Base-by-base conservation (phyloP, 305 asterid genomes). In the Fraxinus baroniana region DNA sequence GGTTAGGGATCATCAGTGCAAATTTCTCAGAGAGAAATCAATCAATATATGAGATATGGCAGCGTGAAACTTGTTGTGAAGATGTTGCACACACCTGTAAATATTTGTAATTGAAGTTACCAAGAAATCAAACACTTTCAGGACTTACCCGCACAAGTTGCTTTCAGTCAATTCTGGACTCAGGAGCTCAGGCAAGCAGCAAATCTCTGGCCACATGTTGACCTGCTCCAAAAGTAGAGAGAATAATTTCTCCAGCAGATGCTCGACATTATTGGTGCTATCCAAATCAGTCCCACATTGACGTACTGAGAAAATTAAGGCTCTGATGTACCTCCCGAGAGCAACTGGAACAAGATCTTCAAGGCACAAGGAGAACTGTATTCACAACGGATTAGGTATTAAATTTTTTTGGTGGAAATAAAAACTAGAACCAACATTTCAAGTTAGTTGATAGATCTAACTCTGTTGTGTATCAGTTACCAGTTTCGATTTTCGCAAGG, bases 331-430 rank as follows among this genome's bases (percentile, higher is more conserved):
- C 88, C 97, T 93, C 84, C 97, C 98, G 80, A 94, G 91, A 73
- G 96, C 94, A 81, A 96, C 92, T 4, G 99, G 98, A 80, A 92
- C 95, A 84, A 94, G 92, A 90, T 96, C 99, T 90, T 96, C 99
- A 76, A 96, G 98, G 93, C 98, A 94, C 88, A 90, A 85, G 85
- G 94, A 91, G 92, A 96, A 96, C 98, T 96, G 97, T 83, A 93
- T 86, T 84, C 81, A 85, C 52, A 72, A 77, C 33, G 55, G 80
- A 80, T 83, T 80, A 85, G 82, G 81, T 15, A 83, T 75, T 78
- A 72, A 76, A 66, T 0, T 44, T 44, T 44, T 30, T 77, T 57
- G 77, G 76, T 15, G 17, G 49, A 78, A 57, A 83, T 74, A 78
- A 80, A 62, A 80, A 66, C 15, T 62, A 52, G 74, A 79, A 68